Evolutionary conservation across 2,329 filamentous ascomycete species (phyloP).

Genomic region (Stagonosporopsis cucurbitacearum): DNA sequence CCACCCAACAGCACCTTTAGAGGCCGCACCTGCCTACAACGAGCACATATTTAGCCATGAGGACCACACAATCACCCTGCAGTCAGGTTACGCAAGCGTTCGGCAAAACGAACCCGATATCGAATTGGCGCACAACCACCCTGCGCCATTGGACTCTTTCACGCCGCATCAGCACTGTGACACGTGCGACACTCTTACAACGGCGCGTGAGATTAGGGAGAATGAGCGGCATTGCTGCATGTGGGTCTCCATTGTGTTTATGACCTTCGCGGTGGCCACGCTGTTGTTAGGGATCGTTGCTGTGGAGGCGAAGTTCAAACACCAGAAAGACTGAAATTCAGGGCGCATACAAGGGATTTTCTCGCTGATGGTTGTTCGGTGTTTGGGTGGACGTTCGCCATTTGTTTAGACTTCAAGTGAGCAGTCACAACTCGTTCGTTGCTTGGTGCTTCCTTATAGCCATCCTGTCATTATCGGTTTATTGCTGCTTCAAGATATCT

Average conservation of each 20-base stretch:
- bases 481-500: neutral
- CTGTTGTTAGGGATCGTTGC: slow-evolving; percentile 8
- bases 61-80: neutral
- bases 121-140: slow-evolving; percentile 8
- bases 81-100: slow-evolving; percentile 2
- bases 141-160: neutral
- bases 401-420: neutral
- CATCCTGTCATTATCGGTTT: neutral
- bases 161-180: slow-evolving; percentile 12
- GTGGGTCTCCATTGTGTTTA: slow-evolving; percentile 9
- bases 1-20: neutral
- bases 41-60: neutral
- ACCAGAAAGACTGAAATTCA: neutral
- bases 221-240: slow-evolving; percentile 9
- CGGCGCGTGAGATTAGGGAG: slow-evolving; percentile 4
- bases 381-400: neutral
- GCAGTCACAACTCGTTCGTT: neutral
- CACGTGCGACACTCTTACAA: slow-evolving; percentile 14
- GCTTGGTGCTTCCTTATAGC: neutral
- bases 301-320: slow-evolving; percentile 3
- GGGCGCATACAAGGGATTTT: neutral
- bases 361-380: neutral
- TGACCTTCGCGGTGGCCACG: neutral
- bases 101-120: slow-evolving; percentile 8
- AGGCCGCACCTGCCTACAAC: slow-evolving; percentile 13